A percentile compares a stretch with the other conserved stretches of the same genome.
These are phyloP conservation scores for Fusarium azukiicola DNA, from an alignment of 2,329 filamentous ascomycete species.

Conservation along the genomic window DNA sequence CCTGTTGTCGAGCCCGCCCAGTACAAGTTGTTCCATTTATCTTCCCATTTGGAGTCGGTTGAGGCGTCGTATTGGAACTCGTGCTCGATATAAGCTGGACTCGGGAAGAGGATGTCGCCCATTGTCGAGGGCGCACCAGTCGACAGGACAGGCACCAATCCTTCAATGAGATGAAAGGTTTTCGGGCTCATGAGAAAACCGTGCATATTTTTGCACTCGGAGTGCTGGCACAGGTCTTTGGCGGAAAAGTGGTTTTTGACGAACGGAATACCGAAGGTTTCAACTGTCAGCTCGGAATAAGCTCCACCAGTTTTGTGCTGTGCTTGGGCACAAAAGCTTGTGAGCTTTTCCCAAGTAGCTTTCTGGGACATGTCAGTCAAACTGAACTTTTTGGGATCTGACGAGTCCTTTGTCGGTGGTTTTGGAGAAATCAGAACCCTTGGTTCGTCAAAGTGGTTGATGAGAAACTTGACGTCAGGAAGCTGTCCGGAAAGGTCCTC, in stretches of 20 bases:
- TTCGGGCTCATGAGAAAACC: slow-evolving; percentile 69
- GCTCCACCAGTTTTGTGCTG: not conserved
- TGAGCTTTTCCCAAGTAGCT: slow-evolving; percentile 59
- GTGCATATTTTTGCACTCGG: slow-evolving; percentile 66
- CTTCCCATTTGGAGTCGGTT: slow-evolving; percentile 69
- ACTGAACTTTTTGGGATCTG: slow-evolving; percentile 19
- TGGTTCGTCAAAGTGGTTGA: slow-evolving; percentile 73
- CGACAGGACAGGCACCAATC: slow-evolving; percentile 70
- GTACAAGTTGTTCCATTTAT: slow-evolving; percentile 74
- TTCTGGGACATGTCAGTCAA: slow-evolving; percentile 54
- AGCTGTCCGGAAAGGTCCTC: slow-evolving; percentile 51
- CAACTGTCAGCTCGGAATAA: slow-evolving; percentile 9
- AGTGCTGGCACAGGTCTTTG: slow-evolving; percentile 68
- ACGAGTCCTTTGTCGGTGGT: not conserved
- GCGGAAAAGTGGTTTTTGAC: slow-evolving; percentile 54
- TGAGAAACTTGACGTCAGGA: slow-evolving; percentile 65
- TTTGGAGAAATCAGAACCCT: slow-evolving; percentile 60
- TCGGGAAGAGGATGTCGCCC: slow-evolving; percentile 74
- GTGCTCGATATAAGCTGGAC: slow-evolving; percentile 69
- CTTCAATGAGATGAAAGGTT: slow-evolving; percentile 65
- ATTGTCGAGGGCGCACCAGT: slow-evolving; percentile 69
- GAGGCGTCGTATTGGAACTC: slow-evolving; percentile 65
- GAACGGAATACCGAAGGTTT: slow-evolving; percentile 61
- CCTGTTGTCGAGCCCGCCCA: slow-evolving; percentile 79
- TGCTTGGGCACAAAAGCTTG: slow-evolving; percentile 51